Conservation (phyloP, 2,329 filamentous ascomycete genomes). For the Anisogramma anomala region DNA sequence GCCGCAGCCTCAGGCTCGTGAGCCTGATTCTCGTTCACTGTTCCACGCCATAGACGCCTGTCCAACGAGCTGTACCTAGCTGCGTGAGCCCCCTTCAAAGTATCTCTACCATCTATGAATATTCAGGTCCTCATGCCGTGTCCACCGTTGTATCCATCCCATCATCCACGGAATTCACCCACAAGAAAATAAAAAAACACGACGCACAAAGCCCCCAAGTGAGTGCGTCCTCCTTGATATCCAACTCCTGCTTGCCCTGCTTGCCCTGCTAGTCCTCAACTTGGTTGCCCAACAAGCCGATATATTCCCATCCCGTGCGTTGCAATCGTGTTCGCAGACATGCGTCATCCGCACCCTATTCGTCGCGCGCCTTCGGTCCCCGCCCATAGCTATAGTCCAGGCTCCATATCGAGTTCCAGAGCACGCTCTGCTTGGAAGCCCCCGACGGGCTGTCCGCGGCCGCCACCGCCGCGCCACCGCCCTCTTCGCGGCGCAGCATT, state of each 20-base stretch:
- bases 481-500: conserved; percentile 29
- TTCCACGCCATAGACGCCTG: not conserved
- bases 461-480: conserved; percentile 19
- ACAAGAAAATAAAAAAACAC: no score
- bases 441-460: conserved; percentile 26
- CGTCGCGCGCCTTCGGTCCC: conserved; percentile 16
- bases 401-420: conserved; percentile 53
- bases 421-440: conserved; percentile 35
- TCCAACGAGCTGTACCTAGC: not conserved
- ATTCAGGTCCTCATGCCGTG: not conserved
- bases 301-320: no score
- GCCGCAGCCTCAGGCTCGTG: not conserved
- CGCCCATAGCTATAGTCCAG: conserved; percentile 46
- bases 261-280: no score
- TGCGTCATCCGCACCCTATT: no score
- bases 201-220: no score
- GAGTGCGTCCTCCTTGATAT: no score
- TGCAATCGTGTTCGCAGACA: no score
- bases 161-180: no score
- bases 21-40: not conserved
- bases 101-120: no score
- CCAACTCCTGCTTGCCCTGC: no score
- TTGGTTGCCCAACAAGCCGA: no score
- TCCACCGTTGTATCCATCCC: no score
- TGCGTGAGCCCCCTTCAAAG: not conserved